Base-by-base conservation (phyloP, 2,329 filamentous ascomycete species). In the Aspergillus versicolor region DNA sequence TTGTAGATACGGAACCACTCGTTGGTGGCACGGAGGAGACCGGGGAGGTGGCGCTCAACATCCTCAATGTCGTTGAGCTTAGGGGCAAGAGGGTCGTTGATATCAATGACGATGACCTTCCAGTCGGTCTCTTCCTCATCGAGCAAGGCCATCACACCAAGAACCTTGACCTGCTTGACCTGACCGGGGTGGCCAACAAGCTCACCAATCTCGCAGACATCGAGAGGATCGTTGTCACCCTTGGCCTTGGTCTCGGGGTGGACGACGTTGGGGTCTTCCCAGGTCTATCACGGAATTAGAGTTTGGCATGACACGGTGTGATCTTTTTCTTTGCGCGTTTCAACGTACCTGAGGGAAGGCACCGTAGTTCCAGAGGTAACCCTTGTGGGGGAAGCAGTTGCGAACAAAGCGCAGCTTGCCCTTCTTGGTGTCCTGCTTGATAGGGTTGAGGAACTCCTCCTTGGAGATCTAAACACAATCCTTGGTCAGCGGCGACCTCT, bases 1-100 rank as follows among this genome's bases (percentile, higher is more conserved):
- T 99, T 99, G 89, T 99, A 99, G 87, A 99, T 99, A 79, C 94
- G 92, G 92, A 99, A 99, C 94, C 94, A 99, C 84, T 99, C 94
- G 76, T 99, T 99, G 75, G 93, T 97, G 75, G 94, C 94, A 68
- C 94, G 90, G 77, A 99, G 86, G 59, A 99, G 91, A 70, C 94
- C 94, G 60, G 94, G 94, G 58, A 99, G 88, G 83, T 97, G 94
- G 75, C 93, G 89, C 86, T 99, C 94, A 68, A 99, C 94, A 75
- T 99, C 94, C 86, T 97, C 94, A 63, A 97, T 88, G 77, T 97
- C 93, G 82, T 99, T 93, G 75, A 99, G 89, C 87, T 96, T 96
- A 73, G 90, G 80, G 56, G 94, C 94, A 64, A 99, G 85, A 67
- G 94, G 93, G 82, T 99, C 94, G 81, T 97, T 96, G 77, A 97